These are phyloP conservation scores for Obba rivulosa DNA, from an alignment of 768 basidiomycete species.

Conservation along the genomic window DNA sequence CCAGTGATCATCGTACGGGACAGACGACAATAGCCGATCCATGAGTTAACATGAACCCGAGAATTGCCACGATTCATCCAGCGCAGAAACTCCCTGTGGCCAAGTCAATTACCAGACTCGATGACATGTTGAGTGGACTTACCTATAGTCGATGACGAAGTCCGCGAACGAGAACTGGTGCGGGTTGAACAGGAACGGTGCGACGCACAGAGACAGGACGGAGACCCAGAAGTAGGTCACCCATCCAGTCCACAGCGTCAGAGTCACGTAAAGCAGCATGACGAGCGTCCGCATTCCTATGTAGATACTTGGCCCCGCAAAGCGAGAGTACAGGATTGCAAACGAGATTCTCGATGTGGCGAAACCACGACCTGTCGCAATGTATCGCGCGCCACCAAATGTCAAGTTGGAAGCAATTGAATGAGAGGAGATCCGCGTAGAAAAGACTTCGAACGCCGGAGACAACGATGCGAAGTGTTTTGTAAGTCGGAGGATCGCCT, in stretches of 20 bases:
- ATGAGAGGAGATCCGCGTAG: conserved; percentile 96
- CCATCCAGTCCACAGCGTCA: conserved; percentile 88
- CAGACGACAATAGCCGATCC: conserved; percentile 98
- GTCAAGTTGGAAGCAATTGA: conserved; percentile 96
- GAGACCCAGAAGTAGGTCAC: conserved; percentile 98
- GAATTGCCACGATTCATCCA: conserved; percentile 99
- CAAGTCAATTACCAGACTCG: conserved; percentile 3
- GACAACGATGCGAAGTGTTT: conserved; percentile 95
- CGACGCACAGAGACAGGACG: conserved; percentile 83
- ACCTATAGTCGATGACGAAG: conserved; percentile 95
- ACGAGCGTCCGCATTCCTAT: conserved; percentile 91
- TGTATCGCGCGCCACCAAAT: conserved; percentile 97
- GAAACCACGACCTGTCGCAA: conserved; percentile 98
- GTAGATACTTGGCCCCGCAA: conserved; percentile 98
- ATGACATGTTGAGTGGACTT: conserved; percentile 17
- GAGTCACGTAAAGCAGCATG: conserved; percentile 89
- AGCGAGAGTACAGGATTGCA: conserved; percentile 93
- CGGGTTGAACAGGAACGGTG: conserved; percentile 99
- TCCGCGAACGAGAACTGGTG: conserved; percentile 98
- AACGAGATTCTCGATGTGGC: conserved; percentile 95
- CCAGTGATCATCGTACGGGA: conserved; percentile 99
- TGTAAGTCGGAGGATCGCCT: conserved; percentile 84
- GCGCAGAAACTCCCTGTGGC: conserved; percentile 83
- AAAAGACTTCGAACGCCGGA: conserved; percentile 95
- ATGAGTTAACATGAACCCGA: conserved; percentile 93